Percentiles rank a stretch among this genome's conserved stretches.
Evolutionary conservation across 495 filamentous ascomycete genomes (phyloP).

Genomic region (Astrocystis sublimbata): DNA sequence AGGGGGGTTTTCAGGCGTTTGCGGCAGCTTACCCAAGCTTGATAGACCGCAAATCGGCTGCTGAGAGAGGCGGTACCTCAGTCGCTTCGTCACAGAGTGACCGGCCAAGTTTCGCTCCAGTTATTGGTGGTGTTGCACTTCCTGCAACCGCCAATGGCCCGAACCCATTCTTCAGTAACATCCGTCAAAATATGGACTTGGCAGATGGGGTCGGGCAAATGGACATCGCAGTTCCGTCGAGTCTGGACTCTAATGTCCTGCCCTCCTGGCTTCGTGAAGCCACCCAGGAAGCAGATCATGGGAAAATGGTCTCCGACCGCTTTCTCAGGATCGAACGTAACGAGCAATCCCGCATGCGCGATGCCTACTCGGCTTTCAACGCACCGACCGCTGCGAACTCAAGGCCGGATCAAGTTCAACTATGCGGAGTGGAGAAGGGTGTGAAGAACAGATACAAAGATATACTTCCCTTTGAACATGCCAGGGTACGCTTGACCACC

Average conservation of each 20-base stretch:
- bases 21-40: slow-evolving; percentile 47
- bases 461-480: slow-evolving; percentile 95
- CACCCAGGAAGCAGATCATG: slow-evolving; percentile 64
- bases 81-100: slow-evolving; percentile 36
- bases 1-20: slow-evolving; percentile 58
- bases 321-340: slow-evolving; percentile 82
- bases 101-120: slow-evolving; percentile 62
- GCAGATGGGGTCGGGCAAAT: slow-evolving; percentile 93
- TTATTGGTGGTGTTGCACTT: slow-evolving; percentile 84
- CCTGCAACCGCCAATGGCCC: slow-evolving; percentile 64
- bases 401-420: slow-evolving; percentile 40
- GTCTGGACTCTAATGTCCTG: slow-evolving; percentile 56
- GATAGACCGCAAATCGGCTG: slow-evolving; percentile 48
- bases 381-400: slow-evolving; percentile 27
- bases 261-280: slow-evolving; percentile 78
- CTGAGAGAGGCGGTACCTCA: slow-evolving; percentile 43
- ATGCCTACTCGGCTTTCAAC: slow-evolving; percentile 70
- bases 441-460: slow-evolving; percentile 96
- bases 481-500: slow-evolving; percentile 76
- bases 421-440: slow-evolving; percentile 93
- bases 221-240: slow-evolving; percentile 67
- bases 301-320: slow-evolving; percentile 76
- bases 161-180: slow-evolving; percentile 95
- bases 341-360: slow-evolving; percentile 88
- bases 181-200: slow-evolving; percentile 95